These are phyloP conservation scores for Phyllosticta ampelicida DNA, from an alignment of 2,329 filamentous ascomycete species.

Conservation along the genomic window DNA sequence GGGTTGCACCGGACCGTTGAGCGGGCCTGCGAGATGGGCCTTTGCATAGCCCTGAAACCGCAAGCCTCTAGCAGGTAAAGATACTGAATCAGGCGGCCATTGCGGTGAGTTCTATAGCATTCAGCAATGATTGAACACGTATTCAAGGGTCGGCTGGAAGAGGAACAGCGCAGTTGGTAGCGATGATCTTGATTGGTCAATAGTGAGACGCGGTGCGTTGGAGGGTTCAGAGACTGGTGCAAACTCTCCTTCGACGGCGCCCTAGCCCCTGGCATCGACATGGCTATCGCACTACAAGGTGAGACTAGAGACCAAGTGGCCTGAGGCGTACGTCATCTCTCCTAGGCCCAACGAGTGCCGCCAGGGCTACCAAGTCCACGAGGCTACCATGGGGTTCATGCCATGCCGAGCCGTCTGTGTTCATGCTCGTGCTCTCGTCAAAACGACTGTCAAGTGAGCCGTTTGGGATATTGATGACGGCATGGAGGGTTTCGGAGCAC, in stretches of 20 bases:
- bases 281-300: background rate
- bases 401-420: background rate
- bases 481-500: background rate
- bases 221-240: background rate
- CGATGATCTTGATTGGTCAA: background rate
- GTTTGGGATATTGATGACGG: background rate
- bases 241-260: background rate
- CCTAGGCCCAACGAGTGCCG: background rate
- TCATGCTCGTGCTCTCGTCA: background rate
- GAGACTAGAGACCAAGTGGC: background rate
- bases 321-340: background rate
- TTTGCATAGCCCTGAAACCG: background rate
- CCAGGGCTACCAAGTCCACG: background rate
- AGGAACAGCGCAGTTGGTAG: background rate
- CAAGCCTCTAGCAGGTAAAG: background rate
- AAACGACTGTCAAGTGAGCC: background rate
- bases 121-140: background rate
- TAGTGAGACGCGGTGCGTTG: background rate
- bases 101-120: background rate
- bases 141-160: background rate
- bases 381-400: background rate
- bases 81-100: background rate
- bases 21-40: background rate
- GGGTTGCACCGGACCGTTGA: background rate
- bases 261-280: background rate